Percentiles rank a stretch among this genome's conserved stretches.
phyloP scores from a whole-genome alignment of 78 protist species.

The Dictyostelium firmibasis region DNA sequence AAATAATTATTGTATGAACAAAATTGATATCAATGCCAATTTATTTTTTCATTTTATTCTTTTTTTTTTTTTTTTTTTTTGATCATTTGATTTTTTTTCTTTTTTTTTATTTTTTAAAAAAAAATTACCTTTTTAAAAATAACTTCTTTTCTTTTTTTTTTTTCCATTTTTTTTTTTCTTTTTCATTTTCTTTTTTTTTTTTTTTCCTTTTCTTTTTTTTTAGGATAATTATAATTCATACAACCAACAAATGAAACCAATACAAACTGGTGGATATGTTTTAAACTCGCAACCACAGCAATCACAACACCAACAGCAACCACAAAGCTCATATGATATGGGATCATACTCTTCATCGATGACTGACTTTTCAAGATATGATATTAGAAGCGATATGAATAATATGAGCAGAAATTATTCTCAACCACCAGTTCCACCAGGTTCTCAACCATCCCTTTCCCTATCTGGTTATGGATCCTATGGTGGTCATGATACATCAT shows the following conservation, averaged over 20 bases:
- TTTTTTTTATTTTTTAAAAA: too few species aligned
- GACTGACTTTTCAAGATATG: slow-evolving; percentile 11
- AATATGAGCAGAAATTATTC: not conserved
- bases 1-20: not conserved
- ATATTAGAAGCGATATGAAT: not conserved
- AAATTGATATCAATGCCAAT: not conserved
- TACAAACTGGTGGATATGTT: not conserved
- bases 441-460: not conserved
- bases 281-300: not conserved
- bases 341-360: not conserved
- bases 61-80: too few species aligned
- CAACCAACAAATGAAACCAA: not conserved
- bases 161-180: not conserved
- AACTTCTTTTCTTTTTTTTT: not conserved
- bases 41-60: too few species aligned
- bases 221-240: not conserved
- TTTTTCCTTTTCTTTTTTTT: not conserved
- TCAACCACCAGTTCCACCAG: not conserved
- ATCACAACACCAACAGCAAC: not conserved
- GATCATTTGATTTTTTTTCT: too few species aligned
- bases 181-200: not conserved
- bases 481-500: not conserved
- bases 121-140: not conserved
- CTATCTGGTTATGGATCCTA: not conserved
- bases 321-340: not conserved